phyloP scores from a whole-genome alignment of 2,329 filamentous ascomycete genomes.

The Talaromyces marneffei region DNA sequence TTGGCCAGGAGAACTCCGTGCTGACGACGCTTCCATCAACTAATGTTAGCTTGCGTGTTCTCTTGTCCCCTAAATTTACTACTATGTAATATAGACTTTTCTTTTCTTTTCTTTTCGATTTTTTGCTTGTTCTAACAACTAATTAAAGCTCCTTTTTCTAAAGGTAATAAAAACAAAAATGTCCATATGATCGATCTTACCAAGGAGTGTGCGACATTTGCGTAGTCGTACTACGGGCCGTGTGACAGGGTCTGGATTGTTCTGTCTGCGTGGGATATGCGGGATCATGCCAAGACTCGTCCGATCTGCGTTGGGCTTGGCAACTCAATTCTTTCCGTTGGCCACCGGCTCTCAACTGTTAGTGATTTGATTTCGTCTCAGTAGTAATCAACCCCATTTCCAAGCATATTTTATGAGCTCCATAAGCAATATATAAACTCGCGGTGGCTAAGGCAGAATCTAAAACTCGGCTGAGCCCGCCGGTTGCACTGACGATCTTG shows the following conservation, averaged over 20 bases:
- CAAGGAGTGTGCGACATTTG: neutral
- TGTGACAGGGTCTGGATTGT: neutral
- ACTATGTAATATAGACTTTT: neutral
- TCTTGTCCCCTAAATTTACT: neutral
- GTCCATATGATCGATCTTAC: neutral
- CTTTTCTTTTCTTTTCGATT: neutral
- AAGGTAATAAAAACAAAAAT: neutral
- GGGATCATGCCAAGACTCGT: neutral
- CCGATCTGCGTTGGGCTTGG: neutral
- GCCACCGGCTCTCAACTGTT: neutral
- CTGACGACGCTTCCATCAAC: slow-evolving; percentile 14
- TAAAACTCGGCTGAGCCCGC: slow-evolving; percentile 3
- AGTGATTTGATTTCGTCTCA: neutral
- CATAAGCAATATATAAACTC: neutral
- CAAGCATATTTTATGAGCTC: neutral
- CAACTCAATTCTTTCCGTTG: neutral
- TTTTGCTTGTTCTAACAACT: too few species aligned
- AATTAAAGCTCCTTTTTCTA: neutral
- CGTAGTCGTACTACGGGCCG: neutral
- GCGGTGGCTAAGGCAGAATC: neutral
- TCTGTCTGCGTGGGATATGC: neutral
- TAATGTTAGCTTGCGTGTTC: slow-evolving; percentile 15
- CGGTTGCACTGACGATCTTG: slow-evolving; percentile 9
- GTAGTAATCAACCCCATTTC: neutral
- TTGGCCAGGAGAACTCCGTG: slow-evolving; percentile 5